Conservation (phyloP, 352 stramenopile species). For the Phytopythium sindhum region DNA sequence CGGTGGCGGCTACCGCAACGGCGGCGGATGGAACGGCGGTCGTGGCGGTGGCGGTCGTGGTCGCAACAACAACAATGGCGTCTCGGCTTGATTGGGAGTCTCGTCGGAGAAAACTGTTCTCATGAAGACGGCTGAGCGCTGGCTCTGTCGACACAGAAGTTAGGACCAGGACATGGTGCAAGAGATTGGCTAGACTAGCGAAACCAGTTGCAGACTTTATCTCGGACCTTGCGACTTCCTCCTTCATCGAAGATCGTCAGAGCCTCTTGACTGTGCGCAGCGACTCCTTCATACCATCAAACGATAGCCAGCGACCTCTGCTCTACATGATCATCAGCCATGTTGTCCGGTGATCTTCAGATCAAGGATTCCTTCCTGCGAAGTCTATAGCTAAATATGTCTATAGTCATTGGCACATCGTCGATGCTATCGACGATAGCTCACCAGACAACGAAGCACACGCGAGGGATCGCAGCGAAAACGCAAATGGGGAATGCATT, state of each 20-base stretch:
- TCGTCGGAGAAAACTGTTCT: not conserved
- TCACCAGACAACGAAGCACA: too few relatives aligned
- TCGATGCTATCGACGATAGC: too few relatives aligned
- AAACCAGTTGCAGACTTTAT: constrained; percentile 1
- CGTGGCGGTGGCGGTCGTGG: constrained; percentile 13
- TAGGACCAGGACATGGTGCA: not conserved
- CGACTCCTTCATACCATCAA: too few relatives aligned
- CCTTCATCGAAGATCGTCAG: not conserved
- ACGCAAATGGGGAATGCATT: not conserved
- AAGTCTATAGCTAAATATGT: too few relatives aligned
- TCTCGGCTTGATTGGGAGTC: not conserved
- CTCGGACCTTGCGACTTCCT: not conserved
- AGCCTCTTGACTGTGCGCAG: too few relatives aligned
- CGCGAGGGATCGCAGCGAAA: not conserved
- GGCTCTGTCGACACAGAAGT: not conserved
- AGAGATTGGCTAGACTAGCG: not conserved
- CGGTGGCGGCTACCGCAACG: constrained; percentile 35
- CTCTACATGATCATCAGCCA: too few relatives aligned
- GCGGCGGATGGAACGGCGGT: constrained; percentile 9
- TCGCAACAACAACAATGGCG: constrained; percentile 20
- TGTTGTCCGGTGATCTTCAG: too few relatives aligned
- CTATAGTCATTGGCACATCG: too few relatives aligned
- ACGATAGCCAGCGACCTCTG: too few relatives aligned
- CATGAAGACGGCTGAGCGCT: not conserved
- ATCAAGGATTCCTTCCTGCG: too few relatives aligned